A percentile compares a stretch with the other conserved stretches of the same genome.
Evolutionary conservation across 257 asterid species (phyloP).

Genomic region (Scutellaria barbata): DNA sequence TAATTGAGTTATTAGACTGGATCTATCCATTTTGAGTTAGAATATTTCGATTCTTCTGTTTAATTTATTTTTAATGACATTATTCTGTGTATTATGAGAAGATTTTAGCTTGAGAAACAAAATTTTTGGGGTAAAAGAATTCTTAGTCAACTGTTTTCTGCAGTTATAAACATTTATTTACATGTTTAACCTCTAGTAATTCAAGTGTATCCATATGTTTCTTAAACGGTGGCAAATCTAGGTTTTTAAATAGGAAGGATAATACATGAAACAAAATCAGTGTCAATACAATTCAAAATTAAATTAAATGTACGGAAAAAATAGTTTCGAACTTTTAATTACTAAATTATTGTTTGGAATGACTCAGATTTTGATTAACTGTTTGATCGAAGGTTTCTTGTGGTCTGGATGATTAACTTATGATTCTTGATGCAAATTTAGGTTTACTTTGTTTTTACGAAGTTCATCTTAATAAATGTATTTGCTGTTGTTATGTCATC

Average conservation of each 20-base stretch:
- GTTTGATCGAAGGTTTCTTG: background rate
- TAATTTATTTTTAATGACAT: background rate
- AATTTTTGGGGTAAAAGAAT: background rate
- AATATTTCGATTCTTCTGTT: background rate
- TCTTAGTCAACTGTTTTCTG: background rate
- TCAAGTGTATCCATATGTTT: background rate
- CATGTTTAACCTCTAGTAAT: background rate
- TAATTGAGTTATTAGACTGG: background rate
- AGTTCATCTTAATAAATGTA: background rate
- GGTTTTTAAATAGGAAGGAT: too few relatives aligned
- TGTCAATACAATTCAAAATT: too few relatives aligned
- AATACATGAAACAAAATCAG: too few relatives aligned
- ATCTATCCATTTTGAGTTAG: conserved; percentile 7
- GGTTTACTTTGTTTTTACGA: background rate
- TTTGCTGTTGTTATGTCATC: background rate
- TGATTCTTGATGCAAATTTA: background rate
- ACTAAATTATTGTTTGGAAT: too few relatives aligned
- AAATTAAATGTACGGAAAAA: too few relatives aligned
- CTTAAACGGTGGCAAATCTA: too few relatives aligned
- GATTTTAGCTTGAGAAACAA: conserved; percentile 8
- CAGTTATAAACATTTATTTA: background rate
- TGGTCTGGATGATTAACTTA: background rate
- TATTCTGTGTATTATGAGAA: background rate
- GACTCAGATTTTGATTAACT: background rate
- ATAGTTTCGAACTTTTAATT: too few relatives aligned